A percentile compares a stretch with the other conserved stretches of the same genome.
Evolutionary conservation across 2,329 filamentous ascomycete genomes (phyloP).

Genomic region (Albifimbria verrucaria): DNA sequence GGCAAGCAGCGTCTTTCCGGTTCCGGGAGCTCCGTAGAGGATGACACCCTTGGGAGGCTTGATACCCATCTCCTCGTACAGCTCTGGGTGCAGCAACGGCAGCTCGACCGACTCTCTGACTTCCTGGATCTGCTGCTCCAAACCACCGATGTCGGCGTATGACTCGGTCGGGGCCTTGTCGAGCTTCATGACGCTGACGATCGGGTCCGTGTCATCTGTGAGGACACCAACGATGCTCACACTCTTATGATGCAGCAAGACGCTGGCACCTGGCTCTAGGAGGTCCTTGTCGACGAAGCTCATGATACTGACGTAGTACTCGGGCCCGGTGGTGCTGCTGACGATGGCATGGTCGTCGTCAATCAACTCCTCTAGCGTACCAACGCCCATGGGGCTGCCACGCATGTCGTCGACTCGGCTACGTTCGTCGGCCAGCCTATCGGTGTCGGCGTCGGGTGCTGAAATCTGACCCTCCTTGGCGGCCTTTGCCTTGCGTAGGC

Average conservation of each 20-base stretch:
- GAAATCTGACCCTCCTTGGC: slow-evolving; percentile 66
- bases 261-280: slow-evolving; percentile 91
- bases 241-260: slow-evolving; percentile 94
- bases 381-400: slow-evolving; percentile 97
- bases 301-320: slow-evolving; percentile 99
- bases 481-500: slow-evolving; percentile 85
- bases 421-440: slow-evolving; percentile 91
- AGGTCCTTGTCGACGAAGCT: slow-evolving; percentile 99
- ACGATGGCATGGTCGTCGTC: slow-evolving; percentile 99
- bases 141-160: slow-evolving; percentile 95
- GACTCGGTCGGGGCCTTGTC: slow-evolving; percentile 98
- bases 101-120: slow-evolving; percentile 96
- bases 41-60: slow-evolving; percentile 99
- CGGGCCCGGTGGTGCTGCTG: slow-evolving; percentile 92
- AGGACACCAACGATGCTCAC: slow-evolving; percentile 97
- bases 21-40: slow-evolving; percentile 94
- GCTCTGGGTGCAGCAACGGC: slow-evolving; percentile 88
- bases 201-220: slow-evolving; percentile 91
- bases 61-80: slow-evolving; percentile 99
- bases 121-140: slow-evolving; percentile 95
- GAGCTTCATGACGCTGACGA: slow-evolving; percentile 98
- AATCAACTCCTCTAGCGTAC: slow-evolving; percentile 96
- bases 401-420: slow-evolving; percentile 97
- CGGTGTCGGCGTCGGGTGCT: slow-evolving; percentile 69
- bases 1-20: slow-evolving; percentile 91